Evolutionary conservation across 2,329 filamentous ascomycete species (phyloP).

Genomic region (Beauveria bassiana): DNA sequence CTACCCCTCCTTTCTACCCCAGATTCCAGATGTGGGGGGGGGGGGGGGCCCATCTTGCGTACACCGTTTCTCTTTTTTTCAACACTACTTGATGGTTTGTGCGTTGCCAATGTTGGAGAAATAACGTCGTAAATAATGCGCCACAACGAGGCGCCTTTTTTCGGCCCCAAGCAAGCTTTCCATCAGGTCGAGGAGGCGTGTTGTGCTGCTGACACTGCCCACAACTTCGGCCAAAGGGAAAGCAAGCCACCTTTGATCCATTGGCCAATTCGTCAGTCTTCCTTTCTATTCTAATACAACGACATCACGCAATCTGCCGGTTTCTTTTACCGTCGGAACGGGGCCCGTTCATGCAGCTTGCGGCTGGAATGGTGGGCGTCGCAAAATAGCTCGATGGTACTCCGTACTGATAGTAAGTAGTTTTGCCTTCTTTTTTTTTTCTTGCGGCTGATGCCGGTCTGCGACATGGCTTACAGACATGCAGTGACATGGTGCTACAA

Average conservation of each 20-base stretch:
- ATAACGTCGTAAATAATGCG: not conserved
- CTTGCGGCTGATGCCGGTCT: not conserved
- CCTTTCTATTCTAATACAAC: not conserved
- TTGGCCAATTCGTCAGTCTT: too few species aligned
- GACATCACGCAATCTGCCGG: not conserved
- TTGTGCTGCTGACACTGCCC: not conserved
- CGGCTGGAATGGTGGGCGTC: not conserved
- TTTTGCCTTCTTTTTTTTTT: not conserved
- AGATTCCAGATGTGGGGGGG: too few species aligned
- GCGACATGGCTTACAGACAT: not conserved
- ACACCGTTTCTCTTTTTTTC: not conserved
- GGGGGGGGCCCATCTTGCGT: too few species aligned
- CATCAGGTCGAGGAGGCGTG: too few species aligned
- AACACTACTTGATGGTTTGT: not conserved
- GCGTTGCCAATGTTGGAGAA: not conserved
- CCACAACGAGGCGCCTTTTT: not conserved
- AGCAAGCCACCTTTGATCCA: not conserved
- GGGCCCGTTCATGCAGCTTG: not conserved
- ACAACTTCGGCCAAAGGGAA: slow-evolving; percentile 1
- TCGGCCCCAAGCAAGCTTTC: not conserved
- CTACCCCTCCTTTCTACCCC: not conserved
- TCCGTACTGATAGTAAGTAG: not conserved
- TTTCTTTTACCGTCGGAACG: not conserved
- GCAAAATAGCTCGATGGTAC: not conserved
- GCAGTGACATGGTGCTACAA: not conserved